Conservation (phyloP, 2,329 filamentous ascomycete species). For the Tolypocladium sp. region DNA sequence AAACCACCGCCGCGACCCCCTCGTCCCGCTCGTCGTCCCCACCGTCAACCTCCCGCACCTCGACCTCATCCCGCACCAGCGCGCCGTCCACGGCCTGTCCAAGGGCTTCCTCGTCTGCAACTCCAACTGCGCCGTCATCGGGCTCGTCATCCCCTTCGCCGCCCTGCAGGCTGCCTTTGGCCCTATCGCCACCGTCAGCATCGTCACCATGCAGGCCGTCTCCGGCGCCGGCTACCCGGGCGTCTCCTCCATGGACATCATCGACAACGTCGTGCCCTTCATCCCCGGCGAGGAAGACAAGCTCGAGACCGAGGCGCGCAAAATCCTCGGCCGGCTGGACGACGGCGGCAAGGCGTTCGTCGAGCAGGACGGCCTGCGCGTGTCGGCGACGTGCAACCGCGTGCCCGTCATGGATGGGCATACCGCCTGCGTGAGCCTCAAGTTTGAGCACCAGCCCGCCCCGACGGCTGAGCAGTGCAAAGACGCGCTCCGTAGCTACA, state of each 20-base stretch:
- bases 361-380: constrained; percentile 63
- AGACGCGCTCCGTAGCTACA: constrained; percentile 70
- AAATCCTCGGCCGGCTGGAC: constrained; percentile 79
- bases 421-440: constrained; percentile 84
- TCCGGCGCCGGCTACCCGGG: constrained; percentile 88
- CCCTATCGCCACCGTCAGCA: constrained; percentile 62
- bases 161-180: constrained; percentile 83
- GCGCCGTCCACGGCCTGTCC: constrained; percentile 59
- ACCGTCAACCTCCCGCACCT: constrained; percentile 89
- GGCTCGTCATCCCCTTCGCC: constrained; percentile 88
- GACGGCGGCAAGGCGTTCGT: constrained; percentile 62
- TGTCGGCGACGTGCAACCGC: constrained; percentile 85
- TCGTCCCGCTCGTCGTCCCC: constrained; percentile 88
- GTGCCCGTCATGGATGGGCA: constrained; percentile 95
- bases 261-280: constrained; percentile 93
- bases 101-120: constrained; percentile 96
- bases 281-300: constrained; percentile 95
- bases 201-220: constrained; percentile 92
- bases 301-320: constrained; percentile 86
- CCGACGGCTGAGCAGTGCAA: constrained; percentile 71
- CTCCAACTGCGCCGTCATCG: constrained; percentile 96
- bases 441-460: constrained; percentile 66
- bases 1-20: constrained; percentile 85
- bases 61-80: constrained; percentile 81
- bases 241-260: constrained; percentile 86